Conservation (phyloP, 768 basidiomycete species). For the Suillus cothurnatus region DNA sequence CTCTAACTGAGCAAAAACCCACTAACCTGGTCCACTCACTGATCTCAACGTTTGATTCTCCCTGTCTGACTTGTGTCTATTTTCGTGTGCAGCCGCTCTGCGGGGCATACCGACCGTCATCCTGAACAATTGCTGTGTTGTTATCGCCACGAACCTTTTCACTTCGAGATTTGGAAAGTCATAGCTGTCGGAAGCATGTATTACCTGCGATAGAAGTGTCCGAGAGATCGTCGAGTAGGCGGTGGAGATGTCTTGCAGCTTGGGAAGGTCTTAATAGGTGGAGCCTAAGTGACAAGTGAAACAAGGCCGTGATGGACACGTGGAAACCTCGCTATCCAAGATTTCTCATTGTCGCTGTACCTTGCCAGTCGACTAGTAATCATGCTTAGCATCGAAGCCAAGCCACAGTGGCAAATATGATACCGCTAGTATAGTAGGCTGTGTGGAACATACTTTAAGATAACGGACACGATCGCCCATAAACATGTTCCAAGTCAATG, state of each 20-base stretch:
- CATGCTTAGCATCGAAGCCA: too few relatives aligned
- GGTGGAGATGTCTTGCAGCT: background rate
- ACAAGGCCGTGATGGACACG: background rate
- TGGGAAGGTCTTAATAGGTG: background rate
- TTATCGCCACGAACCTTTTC: background rate
- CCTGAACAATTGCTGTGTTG: background rate
- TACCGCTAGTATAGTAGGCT: background rate
- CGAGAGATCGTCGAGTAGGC: background rate
- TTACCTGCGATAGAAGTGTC: background rate
- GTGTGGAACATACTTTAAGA: background rate
- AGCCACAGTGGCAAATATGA: background rate
- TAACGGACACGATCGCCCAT: background rate
- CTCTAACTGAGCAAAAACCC: background rate
- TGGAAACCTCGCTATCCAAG: background rate
- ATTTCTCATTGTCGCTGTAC: background rate
- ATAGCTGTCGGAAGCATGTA: background rate
- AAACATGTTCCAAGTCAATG: background rate
- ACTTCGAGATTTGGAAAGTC: background rate
- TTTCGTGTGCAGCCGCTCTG: background rate
- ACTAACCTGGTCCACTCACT: background rate
- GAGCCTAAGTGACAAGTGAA: background rate
- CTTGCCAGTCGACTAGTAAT: background rate
- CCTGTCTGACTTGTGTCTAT: background rate
- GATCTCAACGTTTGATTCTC: background rate
- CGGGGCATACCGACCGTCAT: background rate